Percentiles rank a stretch among this genome's conserved stretches.
These are phyloP conservation scores for Corylus americana DNA, from an alignment of 306 rosid species.

Conservation along the genomic window DNA sequence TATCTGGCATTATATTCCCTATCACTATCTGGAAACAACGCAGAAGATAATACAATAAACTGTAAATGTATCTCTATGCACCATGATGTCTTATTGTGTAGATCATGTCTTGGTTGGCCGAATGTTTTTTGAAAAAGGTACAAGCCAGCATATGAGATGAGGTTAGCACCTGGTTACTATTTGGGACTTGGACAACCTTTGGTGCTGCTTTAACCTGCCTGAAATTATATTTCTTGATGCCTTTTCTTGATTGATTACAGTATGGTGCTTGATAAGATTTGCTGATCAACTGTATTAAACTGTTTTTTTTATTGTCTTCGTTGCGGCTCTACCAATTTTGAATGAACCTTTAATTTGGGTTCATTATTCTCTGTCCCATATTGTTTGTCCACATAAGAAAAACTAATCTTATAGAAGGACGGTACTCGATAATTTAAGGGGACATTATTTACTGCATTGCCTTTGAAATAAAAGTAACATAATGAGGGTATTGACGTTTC, in stretches of 20 bases:
- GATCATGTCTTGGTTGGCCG: neutral
- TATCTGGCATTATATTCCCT: neutral
- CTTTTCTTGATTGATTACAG: neutral
- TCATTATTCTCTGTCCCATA: neutral
- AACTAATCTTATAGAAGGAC: neutral
- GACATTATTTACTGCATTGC: neutral
- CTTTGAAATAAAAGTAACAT: neutral
- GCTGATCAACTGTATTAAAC: constrained; percentile 2
- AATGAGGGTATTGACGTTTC: neutral
- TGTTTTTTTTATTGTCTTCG: neutral
- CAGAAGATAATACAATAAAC: too few relatives aligned
- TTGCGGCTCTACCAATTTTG: neutral
- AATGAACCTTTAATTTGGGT: neutral
- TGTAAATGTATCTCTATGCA: neutral
- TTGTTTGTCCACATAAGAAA: neutral
- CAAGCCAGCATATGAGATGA: neutral
- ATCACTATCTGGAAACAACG: neutral
- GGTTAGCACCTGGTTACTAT: constrained; percentile 13
- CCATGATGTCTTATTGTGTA: neutral
- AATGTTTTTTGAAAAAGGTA: neutral
- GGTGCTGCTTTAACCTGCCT: neutral
- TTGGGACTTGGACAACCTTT: neutral
- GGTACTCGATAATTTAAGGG: neutral
- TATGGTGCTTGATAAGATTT: neutral
- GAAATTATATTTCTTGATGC: neutral